Evolutionary conservation across 192 early-diverging fungal genomes (phyloP).

Genomic region (Coemansia reversa): DNA sequence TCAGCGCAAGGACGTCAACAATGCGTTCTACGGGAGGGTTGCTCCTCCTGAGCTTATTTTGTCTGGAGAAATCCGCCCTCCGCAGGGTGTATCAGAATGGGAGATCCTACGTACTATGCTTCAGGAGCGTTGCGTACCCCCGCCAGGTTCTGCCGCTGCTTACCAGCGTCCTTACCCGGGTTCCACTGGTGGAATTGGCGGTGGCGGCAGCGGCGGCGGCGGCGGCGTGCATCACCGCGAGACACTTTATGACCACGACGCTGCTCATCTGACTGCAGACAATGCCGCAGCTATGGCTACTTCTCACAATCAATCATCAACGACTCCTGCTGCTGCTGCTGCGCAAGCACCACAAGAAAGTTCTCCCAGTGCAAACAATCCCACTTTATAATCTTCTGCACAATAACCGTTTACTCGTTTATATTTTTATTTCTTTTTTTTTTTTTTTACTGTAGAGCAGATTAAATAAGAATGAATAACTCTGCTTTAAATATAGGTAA

Average conservation of each 20-base stretch:
- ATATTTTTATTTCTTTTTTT: slow-evolving; percentile 1
- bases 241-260: slow-evolving; percentile 48
- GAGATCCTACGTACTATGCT: slow-evolving; percentile 44
- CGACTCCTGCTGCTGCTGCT: neutral
- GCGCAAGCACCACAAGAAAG: neutral
- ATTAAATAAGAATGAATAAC: too few species aligned
- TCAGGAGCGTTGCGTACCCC: slow-evolving; percentile 47
- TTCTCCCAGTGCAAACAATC: neutral
- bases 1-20: slow-evolving; percentile 84
- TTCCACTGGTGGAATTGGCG: neutral
- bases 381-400: neutral
- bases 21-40: slow-evolving; percentile 74
- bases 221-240: slow-evolving; percentile 12
- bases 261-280: slow-evolving; percentile 9
- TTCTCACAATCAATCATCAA: neutral
- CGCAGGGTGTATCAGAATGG: slow-evolving; percentile 53
- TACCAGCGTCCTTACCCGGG: slow-evolving; percentile 3
- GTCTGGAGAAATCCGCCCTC: slow-evolving; percentile 68
- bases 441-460: neutral
- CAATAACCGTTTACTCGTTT: slow-evolving; percentile 1
- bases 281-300: slow-evolving; percentile 12
- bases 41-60: slow-evolving; percentile 84
- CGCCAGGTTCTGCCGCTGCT: neutral
- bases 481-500: too few species aligned
- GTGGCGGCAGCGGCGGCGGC: slow-evolving; percentile 12